Percentiles rank a stretch among this genome's conserved stretches.
phyloP scores from a whole-genome alignment of 176 grass and related monocot species.

The Carex cristatella region DNA sequence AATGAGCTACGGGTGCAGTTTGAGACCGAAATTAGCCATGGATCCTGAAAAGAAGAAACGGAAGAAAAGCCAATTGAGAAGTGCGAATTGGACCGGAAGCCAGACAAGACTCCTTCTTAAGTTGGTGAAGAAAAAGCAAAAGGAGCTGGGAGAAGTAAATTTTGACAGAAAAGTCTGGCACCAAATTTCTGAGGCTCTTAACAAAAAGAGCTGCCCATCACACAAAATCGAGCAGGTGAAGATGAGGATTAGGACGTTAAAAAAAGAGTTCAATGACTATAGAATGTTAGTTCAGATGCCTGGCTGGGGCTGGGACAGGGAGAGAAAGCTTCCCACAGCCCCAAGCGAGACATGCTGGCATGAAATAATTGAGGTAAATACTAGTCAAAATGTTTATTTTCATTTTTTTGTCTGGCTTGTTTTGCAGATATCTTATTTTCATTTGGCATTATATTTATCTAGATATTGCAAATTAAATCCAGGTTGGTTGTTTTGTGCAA shows the following conservation, averaged over 20 bases:
- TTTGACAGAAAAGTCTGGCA: neutral
- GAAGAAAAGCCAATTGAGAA: neutral
- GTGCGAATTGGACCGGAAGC: neutral
- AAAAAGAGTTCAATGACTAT: neutral
- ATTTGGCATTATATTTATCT: neutral
- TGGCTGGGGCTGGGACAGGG: constrained; percentile 8
- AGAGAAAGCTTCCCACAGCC: constrained; percentile 4
- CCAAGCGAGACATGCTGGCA: neutral
- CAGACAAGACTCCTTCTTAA: constrained; percentile 11
- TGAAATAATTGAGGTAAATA: neutral
- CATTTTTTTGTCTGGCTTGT: neutral
- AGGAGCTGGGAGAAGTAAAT: constrained; percentile 6
- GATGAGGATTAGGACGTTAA: constrained; percentile 8
- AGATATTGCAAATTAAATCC: neutral
- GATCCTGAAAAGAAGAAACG: neutral
- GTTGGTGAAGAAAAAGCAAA: constrained; percentile 4
- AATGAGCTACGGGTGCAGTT: neutral
- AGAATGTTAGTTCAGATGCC: neutral
- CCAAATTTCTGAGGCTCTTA: neutral
- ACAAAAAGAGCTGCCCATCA: constrained; percentile 3
- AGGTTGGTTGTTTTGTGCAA: neutral
- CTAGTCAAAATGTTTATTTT: neutral
- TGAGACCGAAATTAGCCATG: constrained; percentile 10
- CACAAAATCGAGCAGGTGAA: neutral
- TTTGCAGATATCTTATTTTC: neutral